Evolutionary conservation across 164 flowering plant genomes (phyloP).

Genomic region (Sextonia rubra): DNA sequence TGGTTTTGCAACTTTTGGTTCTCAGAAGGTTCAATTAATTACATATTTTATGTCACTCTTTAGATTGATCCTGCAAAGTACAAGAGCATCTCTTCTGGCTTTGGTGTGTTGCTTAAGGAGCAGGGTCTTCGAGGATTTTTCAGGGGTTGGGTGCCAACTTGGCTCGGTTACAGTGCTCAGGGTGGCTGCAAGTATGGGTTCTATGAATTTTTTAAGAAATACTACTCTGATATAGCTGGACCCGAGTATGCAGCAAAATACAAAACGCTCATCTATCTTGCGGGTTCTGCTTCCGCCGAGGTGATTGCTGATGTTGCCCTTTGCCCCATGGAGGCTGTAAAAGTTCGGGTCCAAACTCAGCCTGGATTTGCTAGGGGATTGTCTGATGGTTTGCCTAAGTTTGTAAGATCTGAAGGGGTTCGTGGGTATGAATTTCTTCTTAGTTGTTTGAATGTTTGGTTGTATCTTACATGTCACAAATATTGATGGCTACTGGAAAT

Average conservation of each 20-base stretch:
- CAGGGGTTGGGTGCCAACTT: constrained; percentile 90
- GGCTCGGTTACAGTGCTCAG: constrained; percentile 86
- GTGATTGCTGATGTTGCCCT: constrained; percentile 79
- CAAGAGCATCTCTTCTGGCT: constrained; percentile 63
- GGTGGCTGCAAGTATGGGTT: constrained; percentile 83
- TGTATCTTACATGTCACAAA: not conserved
- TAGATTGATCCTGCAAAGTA: constrained; percentile 84
- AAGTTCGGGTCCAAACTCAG: constrained; percentile 90
- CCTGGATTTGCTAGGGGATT: constrained; percentile 88
- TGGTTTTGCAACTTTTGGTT: not conserved
- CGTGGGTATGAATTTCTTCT: constrained; percentile 42
- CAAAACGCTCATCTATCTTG: constrained; percentile 78
- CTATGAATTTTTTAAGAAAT: constrained; percentile 85
- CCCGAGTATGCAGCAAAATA: constrained; percentile 79
- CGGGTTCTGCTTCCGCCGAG: constrained; percentile 93
- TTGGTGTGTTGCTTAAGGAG: constrained; percentile 67
- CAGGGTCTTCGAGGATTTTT: constrained; percentile 75
- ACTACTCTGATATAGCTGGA: constrained; percentile 81
- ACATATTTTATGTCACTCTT: not conserved
- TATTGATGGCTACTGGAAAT: not conserved
- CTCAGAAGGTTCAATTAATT: not conserved
- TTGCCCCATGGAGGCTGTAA: constrained; percentile 89
- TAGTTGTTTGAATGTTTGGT: not conserved
- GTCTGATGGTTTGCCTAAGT: constrained; percentile 78
- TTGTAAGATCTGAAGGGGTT: constrained; percentile 64